These are phyloP conservation scores for Aspergillus nomiae DNA, from an alignment of 2,329 filamentous ascomycete species.

Conservation along the genomic window DNA sequence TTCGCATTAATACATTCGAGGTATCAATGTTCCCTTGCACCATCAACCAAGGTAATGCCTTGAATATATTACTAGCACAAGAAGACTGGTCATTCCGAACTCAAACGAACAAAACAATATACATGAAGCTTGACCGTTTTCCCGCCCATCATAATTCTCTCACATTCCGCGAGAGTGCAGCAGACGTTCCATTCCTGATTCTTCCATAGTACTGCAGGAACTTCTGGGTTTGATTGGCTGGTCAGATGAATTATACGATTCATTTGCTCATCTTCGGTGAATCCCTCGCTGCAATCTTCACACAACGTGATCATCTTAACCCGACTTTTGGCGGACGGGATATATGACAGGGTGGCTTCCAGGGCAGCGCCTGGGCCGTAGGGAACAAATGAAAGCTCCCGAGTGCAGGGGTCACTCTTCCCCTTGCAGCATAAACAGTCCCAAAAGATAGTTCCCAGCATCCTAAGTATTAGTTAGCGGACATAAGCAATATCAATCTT, in stretches of 20 bases:
- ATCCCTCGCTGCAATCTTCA: conserved; percentile 2
- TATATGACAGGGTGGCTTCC: conserved; percentile 3
- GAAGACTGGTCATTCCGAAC: not conserved
- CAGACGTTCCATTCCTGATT: not conserved
- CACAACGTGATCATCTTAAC: conserved; percentile 1
- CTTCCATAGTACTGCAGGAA: not conserved
- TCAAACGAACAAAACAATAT: conserved; percentile 3
- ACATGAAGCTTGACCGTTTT: conserved; percentile 2
- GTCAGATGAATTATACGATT: conserved; percentile 1
- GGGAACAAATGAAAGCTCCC: not conserved
- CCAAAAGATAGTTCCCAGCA: not conserved
- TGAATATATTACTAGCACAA: not conserved
- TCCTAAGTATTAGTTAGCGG: not conserved
- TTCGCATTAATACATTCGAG: not conserved
- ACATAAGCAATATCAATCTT: not conserved
- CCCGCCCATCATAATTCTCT: conserved; percentile 1
- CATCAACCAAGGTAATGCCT: not conserved
- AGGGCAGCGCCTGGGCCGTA: not conserved
- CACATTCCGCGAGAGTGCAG: not conserved
- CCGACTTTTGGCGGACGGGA: conserved; percentile 1
- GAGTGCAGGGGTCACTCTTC: not conserved
- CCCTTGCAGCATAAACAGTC: not conserved
- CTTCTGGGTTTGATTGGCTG: not conserved
- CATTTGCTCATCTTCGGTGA: conserved; percentile 1
- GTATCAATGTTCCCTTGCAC: not conserved